These are phyloP conservation scores for Sungouiozyma intestinalis DNA, from an alignment of 805 yeast genomes.

Conservation along the genomic window DNA sequence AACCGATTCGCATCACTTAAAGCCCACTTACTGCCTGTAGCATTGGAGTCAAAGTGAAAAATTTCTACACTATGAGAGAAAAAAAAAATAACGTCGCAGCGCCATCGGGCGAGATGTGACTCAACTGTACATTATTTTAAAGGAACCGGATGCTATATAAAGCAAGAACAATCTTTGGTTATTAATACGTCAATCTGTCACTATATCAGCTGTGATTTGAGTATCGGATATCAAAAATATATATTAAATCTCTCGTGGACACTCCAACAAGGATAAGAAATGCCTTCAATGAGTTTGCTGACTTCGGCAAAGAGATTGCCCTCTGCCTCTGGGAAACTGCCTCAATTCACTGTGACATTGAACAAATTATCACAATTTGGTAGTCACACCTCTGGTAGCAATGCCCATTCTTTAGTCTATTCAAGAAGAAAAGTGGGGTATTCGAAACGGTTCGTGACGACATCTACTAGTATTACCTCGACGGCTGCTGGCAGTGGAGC, in stretches of 20 bases:
- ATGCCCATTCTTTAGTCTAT: conserved; percentile 5
- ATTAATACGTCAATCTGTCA: too few relatives aligned
- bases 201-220: background rate
- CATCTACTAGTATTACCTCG: conserved; percentile 6
- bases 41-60: too few relatives aligned
- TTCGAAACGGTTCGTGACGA: conserved; percentile 18
- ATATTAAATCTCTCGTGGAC: too few relatives aligned
- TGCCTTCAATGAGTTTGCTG: conserved; percentile 23
- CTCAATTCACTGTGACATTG: conserved; percentile 11
- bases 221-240: background rate
- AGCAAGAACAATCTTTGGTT: too few relatives aligned
- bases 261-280: too few relatives aligned
- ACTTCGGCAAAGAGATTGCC: conserved; percentile 20
- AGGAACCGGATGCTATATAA: too few relatives aligned
- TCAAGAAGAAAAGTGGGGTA: conserved; percentile 20
- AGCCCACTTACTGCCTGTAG: too few relatives aligned
- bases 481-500: conserved; percentile 24
- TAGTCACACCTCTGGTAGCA: conserved; percentile 7
- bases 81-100: background rate
- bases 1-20: too few relatives aligned
- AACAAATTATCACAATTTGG: conserved; percentile 4
- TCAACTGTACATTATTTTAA: background rate
- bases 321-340: conserved; percentile 4
- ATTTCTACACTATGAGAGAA: background rate
- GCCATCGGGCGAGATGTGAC: background rate